Conservation (phyloP, 164 flowering plant species). For the Vitis rupestris region DNA sequence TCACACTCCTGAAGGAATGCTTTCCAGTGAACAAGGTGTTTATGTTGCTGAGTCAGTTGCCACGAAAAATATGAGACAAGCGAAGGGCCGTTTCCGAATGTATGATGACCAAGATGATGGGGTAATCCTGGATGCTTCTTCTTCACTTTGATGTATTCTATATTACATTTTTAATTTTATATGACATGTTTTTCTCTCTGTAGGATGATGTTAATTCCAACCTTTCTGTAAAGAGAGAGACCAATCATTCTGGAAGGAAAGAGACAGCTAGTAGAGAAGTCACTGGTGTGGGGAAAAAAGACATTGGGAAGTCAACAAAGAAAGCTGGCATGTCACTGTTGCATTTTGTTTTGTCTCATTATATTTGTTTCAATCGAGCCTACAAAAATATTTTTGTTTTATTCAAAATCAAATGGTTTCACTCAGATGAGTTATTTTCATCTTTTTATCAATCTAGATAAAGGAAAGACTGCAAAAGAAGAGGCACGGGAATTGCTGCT, state of each 20-base stretch:
- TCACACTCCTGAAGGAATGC: slow-evolving; percentile 89
- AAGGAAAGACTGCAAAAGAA: slow-evolving; percentile 87
- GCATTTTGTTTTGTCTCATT: background rate
- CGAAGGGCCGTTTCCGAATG: slow-evolving; percentile 69
- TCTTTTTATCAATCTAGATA: slow-evolving; percentile 44
- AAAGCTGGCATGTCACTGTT: slow-evolving; percentile 58
- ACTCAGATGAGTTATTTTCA: background rate
- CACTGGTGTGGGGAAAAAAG: slow-evolving; percentile 59
- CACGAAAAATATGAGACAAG: slow-evolving; percentile 53
- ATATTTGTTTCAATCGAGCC: background rate
- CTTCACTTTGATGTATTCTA: background rate
- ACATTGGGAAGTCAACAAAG: slow-evolving; percentile 60
- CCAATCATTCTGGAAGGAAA: slow-evolving; percentile 51
- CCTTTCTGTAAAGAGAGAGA: slow-evolving; percentile 46
- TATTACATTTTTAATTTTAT: background rate
- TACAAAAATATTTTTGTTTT: background rate
- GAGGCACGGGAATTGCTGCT: slow-evolving; percentile 87
- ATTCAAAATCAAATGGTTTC: background rate
- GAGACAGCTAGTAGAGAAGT: slow-evolving; percentile 52
- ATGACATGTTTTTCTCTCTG: background rate
- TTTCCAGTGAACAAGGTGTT: slow-evolving; percentile 92
- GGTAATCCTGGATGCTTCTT: slow-evolving; percentile 25
- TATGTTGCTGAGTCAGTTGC: slow-evolving; percentile 85
- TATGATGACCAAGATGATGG: slow-evolving; percentile 52
- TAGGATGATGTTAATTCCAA: slow-evolving; percentile 33